Conservation (phyloP, 1,284 basidiomycete genomes). For the Trichosporon faecale region DNA sequence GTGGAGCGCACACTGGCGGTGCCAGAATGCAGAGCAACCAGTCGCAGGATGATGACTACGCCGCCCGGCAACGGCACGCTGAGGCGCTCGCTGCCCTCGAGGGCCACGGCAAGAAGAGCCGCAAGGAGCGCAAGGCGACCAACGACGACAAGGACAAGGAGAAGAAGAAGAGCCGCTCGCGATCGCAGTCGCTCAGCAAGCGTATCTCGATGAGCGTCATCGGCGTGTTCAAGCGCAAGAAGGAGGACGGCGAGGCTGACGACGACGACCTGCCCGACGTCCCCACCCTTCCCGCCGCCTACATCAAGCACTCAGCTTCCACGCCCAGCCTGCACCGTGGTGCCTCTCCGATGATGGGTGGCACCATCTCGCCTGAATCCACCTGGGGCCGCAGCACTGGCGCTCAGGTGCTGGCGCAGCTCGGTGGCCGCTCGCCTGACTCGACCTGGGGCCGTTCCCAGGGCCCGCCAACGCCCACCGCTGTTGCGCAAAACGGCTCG, state of each 20-base stretch:
- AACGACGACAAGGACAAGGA: background rate
- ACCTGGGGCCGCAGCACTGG: background rate
- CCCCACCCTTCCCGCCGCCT: slow-evolving; percentile 11
- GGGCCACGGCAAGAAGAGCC: slow-evolving; percentile 1
- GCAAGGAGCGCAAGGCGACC: background rate
- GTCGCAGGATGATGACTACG: background rate
- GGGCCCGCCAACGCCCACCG: background rate
- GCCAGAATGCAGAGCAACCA: background rate
- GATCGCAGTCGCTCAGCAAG: slow-evolving; percentile 14
- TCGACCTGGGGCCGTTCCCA: background rate
- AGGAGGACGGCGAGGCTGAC: slow-evolving; percentile 13
- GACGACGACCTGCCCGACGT: slow-evolving; percentile 11
- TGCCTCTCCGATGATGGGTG: background rate
- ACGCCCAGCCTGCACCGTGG: background rate
- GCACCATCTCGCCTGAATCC: background rate
- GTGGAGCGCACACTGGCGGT: background rate
- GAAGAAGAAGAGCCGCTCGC: slow-evolving; percentile 11
- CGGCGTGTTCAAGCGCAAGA: slow-evolving; percentile 14
- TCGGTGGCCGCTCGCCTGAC: background rate
- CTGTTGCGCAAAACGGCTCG: background rate
- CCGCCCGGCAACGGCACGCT: background rate
- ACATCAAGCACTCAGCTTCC: slow-evolving; percentile 4
- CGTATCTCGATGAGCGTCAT: slow-evolving; percentile 19
- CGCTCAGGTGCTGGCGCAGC: background rate
- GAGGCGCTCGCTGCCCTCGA: background rate